These are phyloP conservation scores for Zoysia pacifica DNA, from an alignment of 176 grass and related monocot genomes.

Conservation along the genomic window DNA sequence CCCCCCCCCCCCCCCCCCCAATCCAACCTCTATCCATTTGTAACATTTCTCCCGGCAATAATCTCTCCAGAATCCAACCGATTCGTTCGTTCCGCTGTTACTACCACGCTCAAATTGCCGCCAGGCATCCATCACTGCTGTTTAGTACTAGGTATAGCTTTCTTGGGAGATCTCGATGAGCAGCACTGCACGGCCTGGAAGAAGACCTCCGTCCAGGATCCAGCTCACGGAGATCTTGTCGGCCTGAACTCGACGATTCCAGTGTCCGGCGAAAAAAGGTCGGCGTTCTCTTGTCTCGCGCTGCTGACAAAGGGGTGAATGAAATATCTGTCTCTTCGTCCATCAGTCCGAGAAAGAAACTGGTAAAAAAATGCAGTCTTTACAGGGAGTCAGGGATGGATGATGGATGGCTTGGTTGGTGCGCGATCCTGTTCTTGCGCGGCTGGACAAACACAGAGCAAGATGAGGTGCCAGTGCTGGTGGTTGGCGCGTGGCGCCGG, in stretches of 20 bases:
- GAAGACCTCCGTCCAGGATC: background rate
- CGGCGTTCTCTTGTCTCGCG: too few species aligned
- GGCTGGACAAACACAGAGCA: background rate
- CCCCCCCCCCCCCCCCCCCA: too few species aligned
- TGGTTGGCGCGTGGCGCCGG: conserved; percentile 16
- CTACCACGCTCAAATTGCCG: background rate
- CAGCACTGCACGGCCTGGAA: background rate
- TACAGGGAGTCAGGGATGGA: too few species aligned
- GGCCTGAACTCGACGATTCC: background rate
- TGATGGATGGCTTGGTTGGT: conserved; percentile 37
- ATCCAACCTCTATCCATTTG: background rate
- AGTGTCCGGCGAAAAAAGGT: background rate
- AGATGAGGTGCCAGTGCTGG: conserved; percentile 20
- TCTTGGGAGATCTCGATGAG: too few species aligned
- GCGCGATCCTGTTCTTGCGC: conserved; percentile 45
- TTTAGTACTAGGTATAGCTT: too few species aligned
- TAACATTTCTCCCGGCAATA: conserved; percentile 36
- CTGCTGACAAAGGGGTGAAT: background rate
- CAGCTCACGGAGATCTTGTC: background rate
- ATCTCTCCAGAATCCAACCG: conserved; percentile 31
- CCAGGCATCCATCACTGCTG: background rate
- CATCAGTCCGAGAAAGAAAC: background rate
- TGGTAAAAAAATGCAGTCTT: too few species aligned
- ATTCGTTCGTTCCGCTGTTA: conserved; percentile 26
- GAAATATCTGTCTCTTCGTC: background rate